phyloP scores from a whole-genome alignment of 2,329 filamentous ascomycete genomes.

The Sporothrix pseudoabietina region DNA sequence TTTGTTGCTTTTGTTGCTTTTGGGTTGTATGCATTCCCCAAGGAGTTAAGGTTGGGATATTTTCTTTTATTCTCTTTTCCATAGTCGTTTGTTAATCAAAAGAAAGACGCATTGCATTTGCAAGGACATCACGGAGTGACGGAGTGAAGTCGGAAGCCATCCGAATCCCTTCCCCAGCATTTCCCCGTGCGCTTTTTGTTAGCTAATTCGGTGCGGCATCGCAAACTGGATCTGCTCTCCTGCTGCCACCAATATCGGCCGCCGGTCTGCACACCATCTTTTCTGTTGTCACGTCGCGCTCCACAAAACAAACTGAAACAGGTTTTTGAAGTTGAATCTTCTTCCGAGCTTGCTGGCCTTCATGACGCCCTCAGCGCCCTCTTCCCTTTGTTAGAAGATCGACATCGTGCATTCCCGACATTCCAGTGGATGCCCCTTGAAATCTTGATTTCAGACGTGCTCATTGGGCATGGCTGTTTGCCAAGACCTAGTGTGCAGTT shows the following conservation, averaged over 20 bases:
- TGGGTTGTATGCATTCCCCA: constrained; percentile 14
- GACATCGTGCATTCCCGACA: constrained; percentile 1
- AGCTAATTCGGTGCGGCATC: neutral
- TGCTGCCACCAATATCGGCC: neutral
- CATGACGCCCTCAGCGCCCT: neutral
- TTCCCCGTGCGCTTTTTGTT: constrained; percentile 1
- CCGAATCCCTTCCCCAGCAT: neutral
- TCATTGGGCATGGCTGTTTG: neutral
- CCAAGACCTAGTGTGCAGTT: neutral
- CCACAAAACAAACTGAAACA: constrained; percentile 26
- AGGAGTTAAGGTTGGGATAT: constrained; percentile 28
- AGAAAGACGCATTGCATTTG: neutral
- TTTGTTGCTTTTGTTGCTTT: constrained; percentile 6
- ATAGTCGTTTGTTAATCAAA: constrained; percentile 4
- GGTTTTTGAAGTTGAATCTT: neutral
- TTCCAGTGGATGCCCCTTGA: neutral
- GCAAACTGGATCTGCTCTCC: constrained; percentile 10
- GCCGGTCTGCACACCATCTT: neutral
- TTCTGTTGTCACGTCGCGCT: neutral
- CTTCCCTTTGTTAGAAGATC: neutral
- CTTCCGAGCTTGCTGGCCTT: neutral
- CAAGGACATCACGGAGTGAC: neutral
- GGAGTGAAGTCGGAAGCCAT: neutral
- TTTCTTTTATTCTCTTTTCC: neutral
- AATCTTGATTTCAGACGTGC: constrained; percentile 5